These are phyloP conservation scores for Toxoplasma gondii DNA, from an alignment of 169 alveolate species.

Conservation along the genomic window DNA sequence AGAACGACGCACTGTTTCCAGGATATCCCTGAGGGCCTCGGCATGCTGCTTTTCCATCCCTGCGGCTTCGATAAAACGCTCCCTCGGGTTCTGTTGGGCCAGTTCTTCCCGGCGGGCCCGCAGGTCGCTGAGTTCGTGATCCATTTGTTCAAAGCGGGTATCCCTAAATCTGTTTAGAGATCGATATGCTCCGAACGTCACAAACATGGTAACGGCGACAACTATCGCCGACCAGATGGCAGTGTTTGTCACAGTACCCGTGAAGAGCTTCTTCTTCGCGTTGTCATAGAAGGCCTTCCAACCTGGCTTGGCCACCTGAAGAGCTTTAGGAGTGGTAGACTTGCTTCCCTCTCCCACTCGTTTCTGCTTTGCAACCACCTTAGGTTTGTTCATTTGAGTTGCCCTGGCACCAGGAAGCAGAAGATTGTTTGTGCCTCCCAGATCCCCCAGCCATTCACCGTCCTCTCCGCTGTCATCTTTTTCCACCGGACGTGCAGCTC, in stretches of 20 bases:
- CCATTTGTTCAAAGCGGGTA: neutral
- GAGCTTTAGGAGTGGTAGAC: neutral
- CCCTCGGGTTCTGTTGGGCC: slow-evolving; percentile 25
- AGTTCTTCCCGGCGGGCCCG: neutral
- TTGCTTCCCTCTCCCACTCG: neutral
- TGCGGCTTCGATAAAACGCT: neutral
- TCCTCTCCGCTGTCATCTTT: slow-evolving; percentile 10
- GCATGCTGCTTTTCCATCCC: neutral
- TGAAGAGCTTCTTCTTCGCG: neutral
- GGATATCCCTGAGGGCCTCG: neutral
- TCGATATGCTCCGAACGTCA: neutral
- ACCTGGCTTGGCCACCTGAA: neutral
- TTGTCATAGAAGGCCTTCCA: neutral
- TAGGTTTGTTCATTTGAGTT: neutral
- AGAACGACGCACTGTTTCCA: neutral
- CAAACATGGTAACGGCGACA: neutral
- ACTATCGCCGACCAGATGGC: neutral
- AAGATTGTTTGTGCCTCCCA: neutral
- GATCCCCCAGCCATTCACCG: slow-evolving; percentile 15
- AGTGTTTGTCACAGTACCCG: neutral
- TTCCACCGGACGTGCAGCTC: neutral
- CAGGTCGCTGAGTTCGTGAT: neutral
- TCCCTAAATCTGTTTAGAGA: neutral
- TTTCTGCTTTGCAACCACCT: neutral
- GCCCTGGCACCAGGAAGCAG: neutral